phyloP scores from a whole-genome alignment of 148 eudicot genomes.

The Diospyros kaki region DNA sequence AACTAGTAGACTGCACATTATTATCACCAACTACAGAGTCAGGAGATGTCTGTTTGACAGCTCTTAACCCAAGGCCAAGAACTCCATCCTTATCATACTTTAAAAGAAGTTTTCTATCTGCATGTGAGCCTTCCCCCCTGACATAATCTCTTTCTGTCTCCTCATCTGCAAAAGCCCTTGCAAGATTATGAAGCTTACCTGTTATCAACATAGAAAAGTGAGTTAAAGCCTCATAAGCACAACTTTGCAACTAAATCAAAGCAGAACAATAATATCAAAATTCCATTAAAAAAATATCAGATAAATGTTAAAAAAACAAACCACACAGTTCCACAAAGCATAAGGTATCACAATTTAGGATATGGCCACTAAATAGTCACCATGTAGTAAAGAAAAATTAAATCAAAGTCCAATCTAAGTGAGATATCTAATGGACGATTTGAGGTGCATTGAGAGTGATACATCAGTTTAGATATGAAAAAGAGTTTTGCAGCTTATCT shows the following conservation, averaged over 20 bases:
- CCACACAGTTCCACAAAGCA: not conserved
- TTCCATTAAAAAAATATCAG: not conserved
- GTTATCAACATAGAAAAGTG: slow-evolving; percentile 16
- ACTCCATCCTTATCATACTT: slow-evolving; percentile 55
- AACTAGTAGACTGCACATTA: slow-evolving; percentile 40
- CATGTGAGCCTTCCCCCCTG: slow-evolving; percentile 44
- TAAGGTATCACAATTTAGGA: not conserved
- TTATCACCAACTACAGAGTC: slow-evolving; percentile 44
- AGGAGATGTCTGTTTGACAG: slow-evolving; percentile 36
- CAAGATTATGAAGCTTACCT: slow-evolving; percentile 99
- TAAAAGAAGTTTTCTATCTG: slow-evolving; percentile 38
- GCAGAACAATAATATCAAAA: not conserved
- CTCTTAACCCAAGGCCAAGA: slow-evolving; percentile 84
- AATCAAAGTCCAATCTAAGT: not conserved
- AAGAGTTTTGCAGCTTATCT: too few species aligned
- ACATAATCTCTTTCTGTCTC: slow-evolving; percentile 54
- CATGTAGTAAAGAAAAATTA: not conserved
- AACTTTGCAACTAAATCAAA: not conserved
- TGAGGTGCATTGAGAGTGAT: not conserved
- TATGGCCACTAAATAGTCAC: not conserved
- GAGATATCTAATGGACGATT: not conserved
- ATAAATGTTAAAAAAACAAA: not conserved
- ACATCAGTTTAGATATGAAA: not conserved
- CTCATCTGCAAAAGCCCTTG: slow-evolving; percentile 97
- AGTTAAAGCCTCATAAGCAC: not conserved